Conservation (phyloP, 345 rosid genomes). For the Gossypium stocksii region DNA sequence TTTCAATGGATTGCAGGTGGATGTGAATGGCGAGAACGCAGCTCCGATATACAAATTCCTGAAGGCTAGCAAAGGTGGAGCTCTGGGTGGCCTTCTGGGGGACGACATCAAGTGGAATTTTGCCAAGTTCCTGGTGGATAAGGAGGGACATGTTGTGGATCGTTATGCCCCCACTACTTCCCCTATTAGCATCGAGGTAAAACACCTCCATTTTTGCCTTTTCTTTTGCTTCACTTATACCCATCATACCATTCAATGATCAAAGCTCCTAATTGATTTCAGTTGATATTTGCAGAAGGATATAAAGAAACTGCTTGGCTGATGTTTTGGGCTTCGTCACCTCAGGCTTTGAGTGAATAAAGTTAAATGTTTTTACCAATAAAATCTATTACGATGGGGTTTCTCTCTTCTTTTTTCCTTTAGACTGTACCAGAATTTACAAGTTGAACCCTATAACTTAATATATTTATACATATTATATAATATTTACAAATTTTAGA, state of each 20-base stretch:
- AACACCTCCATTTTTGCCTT: background rate
- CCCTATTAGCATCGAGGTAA: slow-evolving; percentile 88
- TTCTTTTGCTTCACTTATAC: background rate
- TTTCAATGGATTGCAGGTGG: slow-evolving; percentile 40
- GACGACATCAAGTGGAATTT: slow-evolving; percentile 84
- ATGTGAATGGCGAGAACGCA: slow-evolving; percentile 72
- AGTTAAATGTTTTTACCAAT: background rate
- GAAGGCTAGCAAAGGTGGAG: slow-evolving; percentile 78
- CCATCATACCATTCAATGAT: background rate
- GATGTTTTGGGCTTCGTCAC: slow-evolving; percentile 1
- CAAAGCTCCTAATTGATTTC: background rate
- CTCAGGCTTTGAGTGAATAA: background rate
- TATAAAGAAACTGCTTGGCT: slow-evolving; percentile 45
- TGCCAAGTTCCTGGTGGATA: slow-evolving; percentile 74
- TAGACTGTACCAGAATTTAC: background rate
- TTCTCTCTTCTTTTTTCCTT: background rate
- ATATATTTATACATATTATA: background rate
- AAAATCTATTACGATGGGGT: background rate
- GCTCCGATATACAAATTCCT: slow-evolving; percentile 82
- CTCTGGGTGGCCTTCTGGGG: slow-evolving; percentile 65
- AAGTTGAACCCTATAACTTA: background rate
- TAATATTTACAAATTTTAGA: no score
- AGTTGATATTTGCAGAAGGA: slow-evolving; percentile 37
- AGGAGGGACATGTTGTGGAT: slow-evolving; percentile 68
- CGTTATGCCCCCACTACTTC: slow-evolving; percentile 93